Evolutionary conservation across 306 rosid species (phyloP), one percentile per base, ranked within the genome.

Genomic region (Cajanus cajan): DNA sequence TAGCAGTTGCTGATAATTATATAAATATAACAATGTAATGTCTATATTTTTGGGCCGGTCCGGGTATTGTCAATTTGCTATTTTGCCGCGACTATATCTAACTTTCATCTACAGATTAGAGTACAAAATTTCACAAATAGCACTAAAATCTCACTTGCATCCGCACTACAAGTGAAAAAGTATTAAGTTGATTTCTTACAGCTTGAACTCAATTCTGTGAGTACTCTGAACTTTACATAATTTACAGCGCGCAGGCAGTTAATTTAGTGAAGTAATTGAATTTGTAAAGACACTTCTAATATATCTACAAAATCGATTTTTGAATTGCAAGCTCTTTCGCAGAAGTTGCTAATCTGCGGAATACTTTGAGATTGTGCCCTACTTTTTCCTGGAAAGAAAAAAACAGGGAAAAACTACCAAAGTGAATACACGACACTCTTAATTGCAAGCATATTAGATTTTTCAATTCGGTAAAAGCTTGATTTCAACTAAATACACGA

Each of bases 321-420:
- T 87, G 94, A 80, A 90, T 84, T 40, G 94, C 80, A 58, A 91
- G 71, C 80, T 91, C 99, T 88, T 93, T 91, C 43, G 92, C 87
- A 8, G 96, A 95, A 83, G 94, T 88, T 54, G 86, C 90, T 74
- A 95, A 80, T 85, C 98, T 88, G 44, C 83, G 79, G 65, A 95
- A 93, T 74, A 95, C 92, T 91, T 90, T 95, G 28, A 95, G 90
- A 80, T 85, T 87, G 82, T 87, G 97, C 18, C 96, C 97, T 66
- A 95, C 71, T 89, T 93, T 91, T 57, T 89, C 93, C 99, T 93
- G 97, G 55, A 80, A 80, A 21, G 33, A 3, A 47, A 21, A 50
- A 28, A 69, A 40, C 1, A 28, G 31, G 31, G 3, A 28, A 0
- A 10, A 31, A 61, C 10, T 14, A 58, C 68, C 10, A 37, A 65